Percentiles rank a stretch among this genome's conserved stretches.
These are phyloP conservation scores for Exobasidium rhododendri DNA, from an alignment of 1,284 basidiomycete species.

Conservation along the genomic window DNA sequence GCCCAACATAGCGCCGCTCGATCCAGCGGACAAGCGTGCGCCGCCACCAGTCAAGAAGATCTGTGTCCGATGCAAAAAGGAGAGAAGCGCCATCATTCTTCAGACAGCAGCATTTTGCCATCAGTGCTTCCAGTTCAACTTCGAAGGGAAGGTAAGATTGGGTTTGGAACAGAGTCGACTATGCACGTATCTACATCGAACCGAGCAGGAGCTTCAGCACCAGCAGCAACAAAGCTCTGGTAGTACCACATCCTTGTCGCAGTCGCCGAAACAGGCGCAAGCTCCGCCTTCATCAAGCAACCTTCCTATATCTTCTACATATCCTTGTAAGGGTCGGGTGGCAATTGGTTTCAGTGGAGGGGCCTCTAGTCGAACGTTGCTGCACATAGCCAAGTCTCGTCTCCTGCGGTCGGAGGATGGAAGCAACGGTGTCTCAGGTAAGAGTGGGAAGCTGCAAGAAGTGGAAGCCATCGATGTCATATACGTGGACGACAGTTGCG, in stretches of 20 bases:
- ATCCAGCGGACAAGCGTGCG: slow-evolving; percentile 5
- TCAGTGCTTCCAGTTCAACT: neutral
- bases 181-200: neutral
- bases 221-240: neutral
- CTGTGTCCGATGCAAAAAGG: slow-evolving; percentile 6
- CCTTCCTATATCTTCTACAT: neutral
- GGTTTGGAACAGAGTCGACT: slow-evolving; percentile 3
- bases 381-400: slow-evolving; percentile 9
- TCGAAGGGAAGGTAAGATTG: slow-evolving; percentile 9
- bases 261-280: neutral
- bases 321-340: slow-evolving; percentile 11
- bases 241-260: neutral
- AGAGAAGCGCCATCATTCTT: neutral
- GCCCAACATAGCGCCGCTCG: neutral
- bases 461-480: slow-evolving; percentile 40
- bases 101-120: slow-evolving; percentile 6
- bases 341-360: slow-evolving; percentile 24
- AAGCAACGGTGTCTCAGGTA: neutral
- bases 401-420: neutral
- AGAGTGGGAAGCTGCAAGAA: slow-evolving; percentile 25
- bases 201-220: neutral
- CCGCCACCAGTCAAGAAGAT: neutral
- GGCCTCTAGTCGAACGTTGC: slow-evolving; percentile 16
- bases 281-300: neutral
- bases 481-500: slow-evolving; percentile 35